phyloP scores from a whole-genome alignment of 208 protist species.

The Acanthamoeba sp. region DNA sequence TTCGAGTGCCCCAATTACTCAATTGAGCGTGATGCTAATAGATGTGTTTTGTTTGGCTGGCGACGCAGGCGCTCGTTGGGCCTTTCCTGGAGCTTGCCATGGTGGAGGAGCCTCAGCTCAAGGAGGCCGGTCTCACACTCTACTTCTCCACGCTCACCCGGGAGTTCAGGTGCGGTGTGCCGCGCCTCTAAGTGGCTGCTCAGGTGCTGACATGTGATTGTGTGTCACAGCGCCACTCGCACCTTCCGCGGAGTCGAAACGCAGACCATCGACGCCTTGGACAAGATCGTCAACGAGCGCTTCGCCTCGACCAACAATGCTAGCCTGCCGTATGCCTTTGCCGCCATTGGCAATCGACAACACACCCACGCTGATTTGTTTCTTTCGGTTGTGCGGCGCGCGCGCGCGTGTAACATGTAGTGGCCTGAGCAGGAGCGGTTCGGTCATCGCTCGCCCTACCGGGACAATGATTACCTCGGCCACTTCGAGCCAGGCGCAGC shows the following conservation, averaged over 20 bases:
- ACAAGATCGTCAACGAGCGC: constrained; percentile 74
- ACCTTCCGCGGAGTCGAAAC: constrained; percentile 71
- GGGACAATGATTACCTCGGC: constrained; percentile 38
- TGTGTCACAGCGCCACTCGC: background rate
- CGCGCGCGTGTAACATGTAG: too few relatives aligned
- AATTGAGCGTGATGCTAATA: too few relatives aligned
- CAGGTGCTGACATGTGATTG: background rate
- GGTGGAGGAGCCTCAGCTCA: constrained; percentile 67
- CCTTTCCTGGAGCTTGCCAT: constrained; percentile 74
- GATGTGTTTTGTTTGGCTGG: background rate
- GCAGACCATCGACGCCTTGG: constrained; percentile 73
- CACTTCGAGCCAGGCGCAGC: constrained; percentile 57
- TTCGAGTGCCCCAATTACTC: too few relatives aligned
- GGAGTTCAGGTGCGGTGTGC: constrained; percentile 67
- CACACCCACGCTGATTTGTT: background rate
- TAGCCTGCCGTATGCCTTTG: background rate
- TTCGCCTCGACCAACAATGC: background rate
- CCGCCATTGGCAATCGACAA: background rate
- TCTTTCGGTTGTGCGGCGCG: background rate
- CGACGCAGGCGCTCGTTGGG: background rate
- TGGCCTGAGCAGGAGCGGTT: constrained; percentile 1
- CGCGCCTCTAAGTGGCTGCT: background rate
- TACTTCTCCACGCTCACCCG: constrained; percentile 66
- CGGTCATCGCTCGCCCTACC: background rate
- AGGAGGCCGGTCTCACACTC: constrained; percentile 67